Evolutionary conservation across 495 filamentous ascomycete genomes (phyloP), one percentile per base, ranked within the genome.

Genomic region (Talaromyces wortmannii): DNA sequence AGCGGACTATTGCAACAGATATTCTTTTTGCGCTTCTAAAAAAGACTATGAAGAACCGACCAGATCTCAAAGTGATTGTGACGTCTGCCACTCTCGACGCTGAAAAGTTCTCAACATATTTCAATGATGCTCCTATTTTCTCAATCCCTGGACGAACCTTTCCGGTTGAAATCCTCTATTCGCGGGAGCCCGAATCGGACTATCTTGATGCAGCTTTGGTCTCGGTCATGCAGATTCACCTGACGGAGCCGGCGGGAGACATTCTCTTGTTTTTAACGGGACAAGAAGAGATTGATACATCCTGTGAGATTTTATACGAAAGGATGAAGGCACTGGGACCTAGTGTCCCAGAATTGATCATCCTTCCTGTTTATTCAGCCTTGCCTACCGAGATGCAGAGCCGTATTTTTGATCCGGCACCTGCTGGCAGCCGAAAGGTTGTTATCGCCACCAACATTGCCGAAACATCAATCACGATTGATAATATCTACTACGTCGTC

Each of bases 361-460:
- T 99, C 58, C 75, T 97, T 10, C 95, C 94, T 3, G 92, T 99
- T 31, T 99, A 99, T 67, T 92, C 90, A 40, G 88, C 90, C 3
- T 78, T 97, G 33, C 92, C 92, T 0, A 90, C 84, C 62, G 94
- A 99, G 71, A 91, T 96, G 79, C 94, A 97, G 63, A 92, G 88
- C 63, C 81, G 78, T 55, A 95, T 97, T 48, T 99, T 99, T 66
- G 94, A 97, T 23, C 91, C 92, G 13, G 88, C 95, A 16, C 90
- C 92, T 6, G 80, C 86, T 15, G 94, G 94, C 36, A 87, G 83
- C 45, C 79, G 94, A 52, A 99, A 99, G 70, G 91, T 97, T 13
- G 89, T 99, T 49, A 96, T 99, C 67, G 95, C 94, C 3, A 99
- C 94, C 15, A 99, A 99, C 60, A 99, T 99, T 63, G 94, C 94